Evolutionary conservation across 768 basidiomycete species (phyloP).

Genomic region (Pleurotus ostreatus): DNA sequence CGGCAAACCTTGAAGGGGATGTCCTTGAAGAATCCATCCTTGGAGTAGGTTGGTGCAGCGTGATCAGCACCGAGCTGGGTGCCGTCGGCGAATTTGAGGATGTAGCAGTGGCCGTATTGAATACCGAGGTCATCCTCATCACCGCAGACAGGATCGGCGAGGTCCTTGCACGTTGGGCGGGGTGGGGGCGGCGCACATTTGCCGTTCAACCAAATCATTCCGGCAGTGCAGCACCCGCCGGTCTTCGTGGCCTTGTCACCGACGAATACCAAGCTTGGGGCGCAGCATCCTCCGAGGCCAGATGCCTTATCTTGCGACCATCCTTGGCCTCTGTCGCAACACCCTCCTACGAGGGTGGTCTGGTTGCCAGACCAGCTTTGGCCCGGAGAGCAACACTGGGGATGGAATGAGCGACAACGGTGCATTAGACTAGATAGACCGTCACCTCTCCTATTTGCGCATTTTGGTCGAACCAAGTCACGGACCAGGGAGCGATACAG

Average conservation of each 20-base stretch:
- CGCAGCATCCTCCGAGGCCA: slow-evolving; percentile 3
- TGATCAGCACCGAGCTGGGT: slow-evolving; percentile 5
- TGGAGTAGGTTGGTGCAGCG: not conserved
- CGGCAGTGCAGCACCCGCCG: slow-evolving; percentile 3
- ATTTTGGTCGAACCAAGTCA: slow-evolving; percentile 5
- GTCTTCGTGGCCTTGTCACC: slow-evolving; percentile 7
- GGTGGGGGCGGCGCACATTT: not conserved
- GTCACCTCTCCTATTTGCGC: not conserved
- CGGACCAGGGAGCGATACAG: not conserved
- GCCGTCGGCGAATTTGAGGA: slow-evolving; percentile 4
- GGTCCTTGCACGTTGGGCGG: slow-evolving; percentile 2
- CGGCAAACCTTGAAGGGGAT: slow-evolving; percentile 3
- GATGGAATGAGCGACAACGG: not conserved
- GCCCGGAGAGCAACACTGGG: not conserved
- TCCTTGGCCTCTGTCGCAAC: not conserved
- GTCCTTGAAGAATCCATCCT: slow-evolving; percentile 4
- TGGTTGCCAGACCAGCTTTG: slow-evolving; percentile 4
- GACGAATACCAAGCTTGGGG: not conserved
- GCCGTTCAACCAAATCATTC: slow-evolving; percentile 4
- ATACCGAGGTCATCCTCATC: not conserved
- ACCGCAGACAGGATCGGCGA: slow-evolving; percentile 2
- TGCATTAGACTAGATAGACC: not conserved
- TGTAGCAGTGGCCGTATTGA: slow-evolving; percentile 5
- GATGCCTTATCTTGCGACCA: slow-evolving; percentile 6
- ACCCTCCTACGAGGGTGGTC: slow-evolving; percentile 2